Evolutionary conservation across 805 yeast species (phyloP), one percentile per base, ranked within the genome.

Genomic region (Hanseniaspora thailandica): DNA sequence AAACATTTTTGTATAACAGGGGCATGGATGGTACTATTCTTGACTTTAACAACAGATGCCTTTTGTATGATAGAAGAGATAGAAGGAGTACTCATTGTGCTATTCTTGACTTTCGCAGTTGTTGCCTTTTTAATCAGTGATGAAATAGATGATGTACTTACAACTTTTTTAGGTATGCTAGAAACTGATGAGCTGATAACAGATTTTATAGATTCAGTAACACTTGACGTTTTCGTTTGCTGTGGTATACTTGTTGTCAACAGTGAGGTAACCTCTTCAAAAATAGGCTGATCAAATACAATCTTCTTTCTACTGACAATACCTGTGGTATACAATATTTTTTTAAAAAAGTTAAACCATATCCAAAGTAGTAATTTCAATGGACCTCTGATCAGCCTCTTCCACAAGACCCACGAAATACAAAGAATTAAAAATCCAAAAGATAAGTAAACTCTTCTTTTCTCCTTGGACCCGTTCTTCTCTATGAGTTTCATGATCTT

Each of bases 271-370:
- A 39, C 33, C 7, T 41, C 28, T 28, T 43, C 41, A 28, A 46
- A 33, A 23, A 41, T 46, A 7, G 46, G 48, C 19, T 41, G 47
- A 13, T 44, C 55, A n/a, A 31, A 38, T 7, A 17, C 15, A 2
- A 36, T 19, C 10, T 19, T 40, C 23, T 41, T 35, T 22, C 40
- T 52, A 34, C 56, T 57, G 5, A 61, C 60, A 10, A 65, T 54
- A 7, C 69, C 69, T 1, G 62, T 45, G 2, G 65, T 49, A 9
- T 58, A 49, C 33, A 67, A 52, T 4, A 65, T 58, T 3, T 62
- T 63, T 57, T 73, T 77, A 57, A 73, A 66, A 45, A 66, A 64
- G 28, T 61, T 61, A 59, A 67, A 67, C 45, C 61, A 47, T 12
- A 66, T 23, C 69, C 69, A 67, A 9, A 67, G 34, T 2, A 54